Percentiles rank a stretch among this genome's conserved stretches.
Evolutionary conservation across 371 early-diverging fungal species (phyloP).

Genomic region (Cokeromyces recurvatus): DNA sequence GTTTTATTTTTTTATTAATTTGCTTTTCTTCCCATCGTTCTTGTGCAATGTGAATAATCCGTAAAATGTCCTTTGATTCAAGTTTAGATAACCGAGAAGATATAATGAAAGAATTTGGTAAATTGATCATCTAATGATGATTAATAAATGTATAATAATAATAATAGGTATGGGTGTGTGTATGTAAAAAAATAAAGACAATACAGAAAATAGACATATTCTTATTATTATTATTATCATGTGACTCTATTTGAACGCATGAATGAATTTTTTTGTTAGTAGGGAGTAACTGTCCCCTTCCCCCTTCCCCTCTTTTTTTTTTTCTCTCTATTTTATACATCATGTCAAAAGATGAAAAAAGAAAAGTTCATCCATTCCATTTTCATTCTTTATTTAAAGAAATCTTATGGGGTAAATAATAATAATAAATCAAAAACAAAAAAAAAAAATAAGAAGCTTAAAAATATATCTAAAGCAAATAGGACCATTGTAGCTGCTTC

Average conservation of each 20-base stretch:
- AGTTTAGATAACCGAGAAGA: conserved; percentile 31
- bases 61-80: conserved; percentile 23
- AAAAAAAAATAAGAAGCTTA: too few relatives aligned
- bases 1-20: conserved; percentile 10
- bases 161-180: too few relatives aligned
- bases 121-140: conserved; percentile 26
- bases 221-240: too few relatives aligned
- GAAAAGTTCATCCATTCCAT: conserved; percentile 12
- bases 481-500: conserved; percentile 60
- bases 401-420: conserved; percentile 13
- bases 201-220: too few relatives aligned
- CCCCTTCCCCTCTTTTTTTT: not conserved
- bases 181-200: too few relatives aligned
- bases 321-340: not conserved
- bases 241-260: too few relatives aligned
- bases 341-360: conserved; percentile 7
- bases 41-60: conserved; percentile 19
- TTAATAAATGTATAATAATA: too few relatives aligned
- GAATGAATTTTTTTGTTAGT: too few relatives aligned
- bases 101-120: conserved; percentile 23
- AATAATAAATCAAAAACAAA: not conserved
- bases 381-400: conserved; percentile 14
- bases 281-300: too few relatives aligned
- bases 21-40: conserved; percentile 10
- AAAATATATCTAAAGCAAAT: conserved; percentile 39